phyloP scores from a whole-genome alignment of 345 rosid genomes.

The Laguncularia racemosa region DNA sequence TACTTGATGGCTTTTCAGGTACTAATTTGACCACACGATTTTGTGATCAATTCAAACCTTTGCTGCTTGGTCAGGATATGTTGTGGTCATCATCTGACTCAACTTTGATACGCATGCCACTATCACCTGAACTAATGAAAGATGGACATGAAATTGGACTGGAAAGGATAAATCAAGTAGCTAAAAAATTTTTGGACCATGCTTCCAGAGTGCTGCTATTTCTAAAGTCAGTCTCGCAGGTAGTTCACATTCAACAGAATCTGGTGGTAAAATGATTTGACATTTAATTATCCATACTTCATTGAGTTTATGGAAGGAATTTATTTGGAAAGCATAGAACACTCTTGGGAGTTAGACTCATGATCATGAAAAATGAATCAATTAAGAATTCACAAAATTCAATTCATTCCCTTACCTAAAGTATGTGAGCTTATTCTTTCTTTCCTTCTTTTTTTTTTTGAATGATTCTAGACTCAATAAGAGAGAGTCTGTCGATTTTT shows the following conservation, averaged over 20 bases:
- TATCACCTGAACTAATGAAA: constrained; percentile 61
- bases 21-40: constrained; percentile 75
- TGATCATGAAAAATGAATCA: too few species aligned
- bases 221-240: constrained; percentile 82
- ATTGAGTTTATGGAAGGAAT: too few species aligned
- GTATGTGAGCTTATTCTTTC: too few species aligned
- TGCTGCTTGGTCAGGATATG: constrained; percentile 66
- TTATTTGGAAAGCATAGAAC: too few species aligned
- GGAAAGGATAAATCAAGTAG: constrained; percentile 48
- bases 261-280: too few species aligned
- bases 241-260: constrained; percentile 17
- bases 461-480: too few species aligned
- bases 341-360: too few species aligned
- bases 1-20: constrained; percentile 40
- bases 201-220: constrained; percentile 70
- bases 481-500: too few species aligned
- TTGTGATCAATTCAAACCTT: constrained; percentile 75
- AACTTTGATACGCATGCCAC: constrained; percentile 87
- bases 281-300: too few species aligned
- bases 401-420: too few species aligned
- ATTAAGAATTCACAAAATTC: too few species aligned
- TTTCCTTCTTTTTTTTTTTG: too few species aligned
- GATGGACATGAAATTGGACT: constrained; percentile 73
- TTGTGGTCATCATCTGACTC: constrained; percentile 65
- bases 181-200: constrained; percentile 64